Evolutionary conservation across 2,329 filamentous ascomycete genomes (phyloP).

Genomic region (Daldinia sp.): DNA sequence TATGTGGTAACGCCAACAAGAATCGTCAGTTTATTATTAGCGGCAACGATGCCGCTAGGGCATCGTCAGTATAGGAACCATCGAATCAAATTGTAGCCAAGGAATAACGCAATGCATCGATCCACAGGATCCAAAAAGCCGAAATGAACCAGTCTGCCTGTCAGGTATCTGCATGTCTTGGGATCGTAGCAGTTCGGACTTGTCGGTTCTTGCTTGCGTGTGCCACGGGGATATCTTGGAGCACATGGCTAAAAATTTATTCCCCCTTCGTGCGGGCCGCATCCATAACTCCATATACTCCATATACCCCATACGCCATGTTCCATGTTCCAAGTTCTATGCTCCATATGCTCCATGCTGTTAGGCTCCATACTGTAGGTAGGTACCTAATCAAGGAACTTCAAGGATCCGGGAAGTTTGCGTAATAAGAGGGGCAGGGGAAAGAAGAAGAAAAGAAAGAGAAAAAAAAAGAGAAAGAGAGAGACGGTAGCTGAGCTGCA

Average conservation of each 20-base stretch:
- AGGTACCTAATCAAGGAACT: not conserved
- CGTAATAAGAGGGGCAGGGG: not conserved
- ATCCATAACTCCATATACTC: too few relatives aligned
- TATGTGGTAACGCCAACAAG: too few relatives aligned
- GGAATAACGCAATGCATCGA: not conserved
- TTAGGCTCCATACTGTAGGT: not conserved
- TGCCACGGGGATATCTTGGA: conserved; percentile 2
- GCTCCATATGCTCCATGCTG: too few relatives aligned
- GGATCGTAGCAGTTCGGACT: conserved; percentile 6
- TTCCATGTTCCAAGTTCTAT: too few relatives aligned
- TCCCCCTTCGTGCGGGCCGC: not conserved
- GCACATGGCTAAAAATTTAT: conserved; percentile 9
- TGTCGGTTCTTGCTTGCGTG: conserved; percentile 4
- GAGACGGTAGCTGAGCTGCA: conserved; percentile 32
- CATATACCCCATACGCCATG: not conserved
- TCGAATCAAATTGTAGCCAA: not conserved
- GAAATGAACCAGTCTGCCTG: not conserved
- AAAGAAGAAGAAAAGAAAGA: not conserved
- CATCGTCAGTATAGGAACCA: too few relatives aligned
- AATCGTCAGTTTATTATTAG: too few relatives aligned
- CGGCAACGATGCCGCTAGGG: too few relatives aligned
- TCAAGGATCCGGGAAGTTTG: conserved; percentile 18
- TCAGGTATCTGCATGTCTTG: conserved; percentile 34
- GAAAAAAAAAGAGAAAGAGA: not conserved
- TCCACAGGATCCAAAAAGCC: too few relatives aligned